phyloP scores from a whole-genome alignment of 345 rosid genomes.

The Ceriops tagal region DNA sequence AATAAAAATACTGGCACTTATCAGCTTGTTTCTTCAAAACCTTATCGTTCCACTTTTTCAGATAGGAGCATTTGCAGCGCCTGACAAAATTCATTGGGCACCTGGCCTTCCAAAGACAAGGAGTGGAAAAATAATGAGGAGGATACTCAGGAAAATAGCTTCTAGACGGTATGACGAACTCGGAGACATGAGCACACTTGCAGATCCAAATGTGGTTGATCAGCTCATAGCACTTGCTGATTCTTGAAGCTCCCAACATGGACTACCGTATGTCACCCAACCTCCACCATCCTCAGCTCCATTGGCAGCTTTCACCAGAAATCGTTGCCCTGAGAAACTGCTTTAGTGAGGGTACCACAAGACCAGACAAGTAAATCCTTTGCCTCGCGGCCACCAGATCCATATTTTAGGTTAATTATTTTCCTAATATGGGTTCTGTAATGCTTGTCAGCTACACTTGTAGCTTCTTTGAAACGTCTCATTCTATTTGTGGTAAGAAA shows the following conservation, averaged over 20 bases:
- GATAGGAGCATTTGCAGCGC: conserved; percentile 98
- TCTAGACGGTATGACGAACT: conserved; percentile 77
- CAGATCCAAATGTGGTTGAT: conserved; percentile 77
- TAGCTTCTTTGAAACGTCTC: too few relatives aligned
- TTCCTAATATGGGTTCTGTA: too few relatives aligned
- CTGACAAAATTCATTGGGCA: conserved; percentile 95
- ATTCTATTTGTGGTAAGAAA: too few relatives aligned
- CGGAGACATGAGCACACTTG: conserved; percentile 92
- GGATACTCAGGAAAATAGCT: conserved; percentile 91
- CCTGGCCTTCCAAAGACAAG: conserved; percentile 94
- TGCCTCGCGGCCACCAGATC: too few relatives aligned
- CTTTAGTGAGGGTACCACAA: too few relatives aligned
- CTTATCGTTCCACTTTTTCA: conserved; percentile 15
- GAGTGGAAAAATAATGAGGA: conserved; percentile 98
- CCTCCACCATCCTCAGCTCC: too few relatives aligned
- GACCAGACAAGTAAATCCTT: too few relatives aligned
- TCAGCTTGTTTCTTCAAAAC: neutral
- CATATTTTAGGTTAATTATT: too few relatives aligned
- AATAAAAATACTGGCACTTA: neutral
- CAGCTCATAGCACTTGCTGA: conserved; percentile 77
- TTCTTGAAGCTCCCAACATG: conserved; percentile 18
- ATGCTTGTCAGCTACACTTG: too few relatives aligned
- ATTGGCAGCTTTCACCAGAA: too few relatives aligned
- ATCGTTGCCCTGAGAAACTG: too few relatives aligned
- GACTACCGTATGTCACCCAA: too few relatives aligned